Percentiles rank a stretch among this genome's conserved stretches.
Evolutionary conservation across 345 rosid genomes (phyloP).

Genomic region (Hirschfeldia incana): DNA sequence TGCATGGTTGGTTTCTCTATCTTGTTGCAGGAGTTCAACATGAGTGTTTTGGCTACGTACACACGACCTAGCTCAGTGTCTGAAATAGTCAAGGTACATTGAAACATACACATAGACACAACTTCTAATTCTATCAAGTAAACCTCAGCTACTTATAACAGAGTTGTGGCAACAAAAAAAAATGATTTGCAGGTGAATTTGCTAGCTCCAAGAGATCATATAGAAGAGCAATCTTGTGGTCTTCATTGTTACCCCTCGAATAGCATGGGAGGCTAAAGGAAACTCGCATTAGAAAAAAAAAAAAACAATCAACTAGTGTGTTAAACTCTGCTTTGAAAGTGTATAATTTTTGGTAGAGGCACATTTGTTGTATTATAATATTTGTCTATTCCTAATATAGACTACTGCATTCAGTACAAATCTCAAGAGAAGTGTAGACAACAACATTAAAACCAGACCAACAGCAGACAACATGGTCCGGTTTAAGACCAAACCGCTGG

Average conservation of each 20-base stretch:
- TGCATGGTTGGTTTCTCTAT: not conserved
- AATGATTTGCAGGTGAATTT: conserved; percentile 66
- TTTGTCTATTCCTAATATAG: not conserved
- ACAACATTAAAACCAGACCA: no score
- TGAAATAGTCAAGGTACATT: conserved; percentile 86
- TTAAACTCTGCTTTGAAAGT: conserved; percentile 2
- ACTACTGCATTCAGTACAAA: not conserved
- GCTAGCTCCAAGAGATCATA: conserved; percentile 54
- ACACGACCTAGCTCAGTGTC: conserved; percentile 75
- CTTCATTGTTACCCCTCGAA: conserved; percentile 42
- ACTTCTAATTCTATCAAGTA: not conserved
- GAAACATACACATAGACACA: conserved; percentile 3
- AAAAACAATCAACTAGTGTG: not conserved
- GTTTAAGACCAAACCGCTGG: no score
- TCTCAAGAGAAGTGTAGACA: no score
- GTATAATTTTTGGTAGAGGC: conserved; percentile 12
- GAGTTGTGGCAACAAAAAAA: not conserved
- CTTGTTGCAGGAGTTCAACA: conserved; percentile 70
- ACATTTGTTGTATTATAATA: not conserved
- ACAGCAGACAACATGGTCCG: no score
- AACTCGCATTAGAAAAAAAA: not conserved
- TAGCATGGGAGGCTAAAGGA: conserved; percentile 65
- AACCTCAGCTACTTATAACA: not conserved
- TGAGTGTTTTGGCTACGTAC: conserved; percentile 86
- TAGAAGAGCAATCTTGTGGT: conserved; percentile 47